These are phyloP conservation scores for Linderina pennispora DNA, from an alignment of 192 early-diverging fungal species.

Conservation along the genomic window DNA sequence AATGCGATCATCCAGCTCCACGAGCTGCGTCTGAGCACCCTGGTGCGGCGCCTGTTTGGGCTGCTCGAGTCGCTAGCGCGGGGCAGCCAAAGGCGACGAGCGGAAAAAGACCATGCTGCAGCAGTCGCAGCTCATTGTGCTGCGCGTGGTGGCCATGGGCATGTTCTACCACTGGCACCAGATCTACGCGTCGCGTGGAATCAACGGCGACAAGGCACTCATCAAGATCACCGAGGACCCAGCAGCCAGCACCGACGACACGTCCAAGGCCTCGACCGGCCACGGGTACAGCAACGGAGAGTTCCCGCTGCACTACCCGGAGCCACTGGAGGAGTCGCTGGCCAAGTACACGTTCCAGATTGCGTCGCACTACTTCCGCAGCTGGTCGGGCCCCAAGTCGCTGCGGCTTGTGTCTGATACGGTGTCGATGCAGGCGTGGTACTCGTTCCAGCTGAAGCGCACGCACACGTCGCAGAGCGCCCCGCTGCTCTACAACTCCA, in stretches of 20 bases:
- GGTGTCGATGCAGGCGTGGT: slow-evolving; percentile 35
- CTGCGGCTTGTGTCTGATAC: slow-evolving; percentile 38
- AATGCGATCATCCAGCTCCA: slow-evolving; percentile 70
- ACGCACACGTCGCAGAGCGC: slow-evolving; percentile 40
- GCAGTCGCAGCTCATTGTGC: slow-evolving; percentile 82
- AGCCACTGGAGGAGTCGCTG: slow-evolving; percentile 40
- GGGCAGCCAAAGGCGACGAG: slow-evolving; percentile 26
- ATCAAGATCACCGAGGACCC: slow-evolving; percentile 15
- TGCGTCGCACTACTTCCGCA: slow-evolving; percentile 41
- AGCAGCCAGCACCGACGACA: background rate
- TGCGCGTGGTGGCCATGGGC: slow-evolving; percentile 76
- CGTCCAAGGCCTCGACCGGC: slow-evolving; percentile 4
- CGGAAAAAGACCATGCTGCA: slow-evolving; percentile 50
- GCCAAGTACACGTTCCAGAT: slow-evolving; percentile 45
- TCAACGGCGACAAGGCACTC: slow-evolving; percentile 29
- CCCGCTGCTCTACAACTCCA: slow-evolving; percentile 23
- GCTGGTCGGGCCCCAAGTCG: slow-evolving; percentile 29
- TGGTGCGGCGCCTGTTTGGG: slow-evolving; percentile 60
- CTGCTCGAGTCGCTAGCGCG: slow-evolving; percentile 71
- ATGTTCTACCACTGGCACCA: slow-evolving; percentile 84
- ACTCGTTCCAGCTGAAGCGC: slow-evolving; percentile 33
- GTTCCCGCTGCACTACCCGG: slow-evolving; percentile 34
- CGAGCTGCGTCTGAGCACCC: slow-evolving; percentile 63
- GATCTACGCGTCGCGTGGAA: slow-evolving; percentile 42
- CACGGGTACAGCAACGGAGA: slow-evolving; percentile 32